Percentiles rank a stretch among this genome's conserved stretches.
Evolutionary conservation across 495 filamentous ascomycete species (phyloP).

Genomic region (Aspergillus conjunctus): DNA sequence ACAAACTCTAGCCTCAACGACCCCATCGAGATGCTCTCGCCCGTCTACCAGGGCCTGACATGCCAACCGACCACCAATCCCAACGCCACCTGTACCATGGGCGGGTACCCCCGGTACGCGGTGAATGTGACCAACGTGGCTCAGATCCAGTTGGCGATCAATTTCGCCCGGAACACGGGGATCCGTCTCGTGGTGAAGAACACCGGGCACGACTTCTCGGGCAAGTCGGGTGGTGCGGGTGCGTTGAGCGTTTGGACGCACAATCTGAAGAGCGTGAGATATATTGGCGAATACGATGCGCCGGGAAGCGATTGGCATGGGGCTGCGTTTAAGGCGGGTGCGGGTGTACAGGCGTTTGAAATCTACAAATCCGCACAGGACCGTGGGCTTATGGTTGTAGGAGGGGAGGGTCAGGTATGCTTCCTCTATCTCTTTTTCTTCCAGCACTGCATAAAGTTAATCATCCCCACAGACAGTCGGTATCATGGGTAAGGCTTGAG

Average conservation of each 20-base stretch:
- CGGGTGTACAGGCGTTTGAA: conserved; percentile 57
- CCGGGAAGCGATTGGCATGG: conserved; percentile 40
- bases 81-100: conserved; percentile 52
- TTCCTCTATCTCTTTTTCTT: background rate
- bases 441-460: background rate
- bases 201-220: conserved; percentile 68
- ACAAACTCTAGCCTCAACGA: conserved; percentile 30
- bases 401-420: conserved; percentile 51
- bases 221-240: conserved; percentile 59
- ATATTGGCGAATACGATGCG: conserved; percentile 37
- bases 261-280: conserved; percentile 51
- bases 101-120: conserved; percentile 60
- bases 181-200: conserved; percentile 67
- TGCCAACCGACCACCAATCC: conserved; percentile 38
- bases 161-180: conserved; percentile 62
- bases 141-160: conserved; percentile 60
- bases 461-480: conserved; percentile 32
- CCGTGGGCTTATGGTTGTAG: conserved; percentile 53
- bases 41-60: conserved; percentile 42
- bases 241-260: conserved; percentile 63
- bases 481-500: conserved; percentile 20
- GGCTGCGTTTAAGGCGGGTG: conserved; percentile 56
- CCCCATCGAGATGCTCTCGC: conserved; percentile 48
- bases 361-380: conserved; percentile 50
- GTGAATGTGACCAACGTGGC: conserved; percentile 58